Evolutionary conservation across 441 rosid species (phyloP).

Genomic region (Corymbia citriodora): DNA sequence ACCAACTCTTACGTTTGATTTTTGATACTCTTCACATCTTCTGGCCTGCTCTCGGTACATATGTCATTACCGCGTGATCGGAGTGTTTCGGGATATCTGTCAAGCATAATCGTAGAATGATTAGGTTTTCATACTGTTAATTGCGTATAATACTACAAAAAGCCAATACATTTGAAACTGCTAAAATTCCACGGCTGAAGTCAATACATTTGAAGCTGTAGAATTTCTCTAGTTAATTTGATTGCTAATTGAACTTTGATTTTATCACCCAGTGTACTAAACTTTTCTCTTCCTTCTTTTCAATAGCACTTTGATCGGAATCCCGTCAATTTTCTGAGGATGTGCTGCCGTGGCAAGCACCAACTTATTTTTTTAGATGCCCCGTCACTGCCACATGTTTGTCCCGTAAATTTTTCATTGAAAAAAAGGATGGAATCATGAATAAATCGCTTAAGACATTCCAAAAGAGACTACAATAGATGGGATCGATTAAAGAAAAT

Average conservation of each 20-base stretch:
- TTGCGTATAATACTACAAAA: not conserved
- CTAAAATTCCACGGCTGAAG: not conserved
- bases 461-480: no score
- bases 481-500: not conserved
- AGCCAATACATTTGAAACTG: not conserved
- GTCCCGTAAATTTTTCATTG: not conserved
- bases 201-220: not conserved
- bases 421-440: not conserved
- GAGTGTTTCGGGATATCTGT: not conserved
- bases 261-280: not conserved
- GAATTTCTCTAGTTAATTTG: not conserved
- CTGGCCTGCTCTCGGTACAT: not conserved
- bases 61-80: not conserved
- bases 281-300: not conserved
- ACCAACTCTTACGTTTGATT: not conserved
- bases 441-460: not conserved
- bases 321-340: not conserved
- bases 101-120: not conserved
- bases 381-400: not conserved
- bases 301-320: rapidly evolving
- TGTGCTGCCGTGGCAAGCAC: not conserved
- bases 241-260: not conserved
- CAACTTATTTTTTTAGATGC: not conserved
- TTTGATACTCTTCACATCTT: not conserved
- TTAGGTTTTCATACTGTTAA: not conserved